phyloP scores from a whole-genome alignment of 2,329 filamentous ascomycete species.

The Hypoxylon rubiginosum region DNA sequence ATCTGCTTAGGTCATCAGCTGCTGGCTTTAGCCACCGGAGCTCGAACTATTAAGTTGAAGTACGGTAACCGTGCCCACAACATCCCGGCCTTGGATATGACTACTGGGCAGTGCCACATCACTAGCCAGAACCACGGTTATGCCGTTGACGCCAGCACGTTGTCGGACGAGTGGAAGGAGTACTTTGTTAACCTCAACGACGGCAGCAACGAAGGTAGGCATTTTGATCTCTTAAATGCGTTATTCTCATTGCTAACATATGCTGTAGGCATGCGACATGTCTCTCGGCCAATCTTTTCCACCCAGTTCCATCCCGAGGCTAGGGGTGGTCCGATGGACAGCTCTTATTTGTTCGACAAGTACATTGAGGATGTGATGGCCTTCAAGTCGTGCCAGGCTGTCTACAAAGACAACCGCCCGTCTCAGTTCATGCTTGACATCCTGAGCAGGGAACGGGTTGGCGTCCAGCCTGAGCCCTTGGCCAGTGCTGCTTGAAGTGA shows the following conservation, averaged over 20 bases:
- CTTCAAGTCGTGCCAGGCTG: constrained; percentile 86
- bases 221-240: background rate
- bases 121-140: constrained; percentile 99
- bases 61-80: constrained; percentile 99
- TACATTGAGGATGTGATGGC: constrained; percentile 90
- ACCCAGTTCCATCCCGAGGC: constrained; percentile 99
- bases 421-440: constrained; percentile 91
- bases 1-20: constrained; percentile 99
- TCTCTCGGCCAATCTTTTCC: constrained; percentile 94
- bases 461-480: constrained; percentile 78
- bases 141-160: constrained; percentile 86
- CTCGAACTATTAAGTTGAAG: constrained; percentile 95
- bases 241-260: constrained; percentile 21
- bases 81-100: constrained; percentile 94
- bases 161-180: constrained; percentile 91
- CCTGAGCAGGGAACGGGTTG: constrained; percentile 93
- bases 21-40: constrained; percentile 88
- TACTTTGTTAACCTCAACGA: constrained; percentile 99
- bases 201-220: constrained; percentile 87
- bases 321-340: constrained; percentile 96
- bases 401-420: constrained; percentile 88
- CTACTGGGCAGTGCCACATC: constrained; percentile 97
- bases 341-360: constrained; percentile 94
- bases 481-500: constrained; percentile 60
- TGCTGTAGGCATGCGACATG: constrained; percentile 84